Evolutionary conservation across 345 rosid species (phyloP).

Genomic region (Murraya paniculata): DNA sequence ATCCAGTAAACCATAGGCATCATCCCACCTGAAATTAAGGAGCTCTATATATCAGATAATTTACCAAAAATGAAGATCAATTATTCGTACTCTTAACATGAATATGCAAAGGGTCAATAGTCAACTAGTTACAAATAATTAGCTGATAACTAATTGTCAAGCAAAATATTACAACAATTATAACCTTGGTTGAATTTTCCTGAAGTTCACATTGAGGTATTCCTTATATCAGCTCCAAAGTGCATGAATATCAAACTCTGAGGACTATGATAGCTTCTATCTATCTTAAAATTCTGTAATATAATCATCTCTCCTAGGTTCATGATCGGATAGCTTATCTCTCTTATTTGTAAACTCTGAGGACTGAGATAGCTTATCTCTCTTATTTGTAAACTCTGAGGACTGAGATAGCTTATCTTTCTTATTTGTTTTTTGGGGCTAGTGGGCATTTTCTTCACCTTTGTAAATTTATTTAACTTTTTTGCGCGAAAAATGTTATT

Average conservation of each 20-base stretch:
- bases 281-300: neutral
- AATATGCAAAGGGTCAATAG: neutral
- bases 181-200: neutral
- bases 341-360: no score
- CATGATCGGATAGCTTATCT: neutral
- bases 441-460: no score
- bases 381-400: no score
- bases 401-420: no score
- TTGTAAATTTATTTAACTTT: no score
- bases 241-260: neutral
- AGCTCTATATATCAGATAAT: slow-evolving; percentile 16
- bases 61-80: slow-evolving; percentile 3
- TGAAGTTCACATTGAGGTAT: neutral
- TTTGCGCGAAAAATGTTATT: neutral
- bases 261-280: neutral
- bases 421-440: no score
- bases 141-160: neutral
- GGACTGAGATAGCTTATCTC: no score
- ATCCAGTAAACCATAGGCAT: slow-evolving; percentile 65
- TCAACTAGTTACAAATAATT: neutral
- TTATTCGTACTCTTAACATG: neutral
- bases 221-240: neutral
- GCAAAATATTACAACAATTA: neutral
- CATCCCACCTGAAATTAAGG: slow-evolving; percentile 63
- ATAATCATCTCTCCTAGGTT: slow-evolving; percentile 3